Base-by-base conservation (phyloP, 2,329 filamentous ascomycete species). In the Pseudogymnoascus sp. region DNA sequence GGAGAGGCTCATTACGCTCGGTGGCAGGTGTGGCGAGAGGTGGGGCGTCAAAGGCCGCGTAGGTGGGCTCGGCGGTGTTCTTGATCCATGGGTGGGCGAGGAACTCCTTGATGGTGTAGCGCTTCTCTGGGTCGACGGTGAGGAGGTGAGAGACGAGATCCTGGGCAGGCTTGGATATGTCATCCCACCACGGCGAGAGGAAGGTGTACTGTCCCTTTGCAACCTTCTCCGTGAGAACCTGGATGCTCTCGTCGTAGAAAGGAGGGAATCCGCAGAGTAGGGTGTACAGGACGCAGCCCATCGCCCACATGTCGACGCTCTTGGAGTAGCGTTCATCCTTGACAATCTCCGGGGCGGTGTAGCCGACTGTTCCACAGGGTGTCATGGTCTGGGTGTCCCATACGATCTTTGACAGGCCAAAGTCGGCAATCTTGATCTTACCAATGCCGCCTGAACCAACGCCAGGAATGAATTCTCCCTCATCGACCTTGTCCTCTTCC, bases 311-410 rank as follows among this genome's bases (percentile, higher is more conserved):
- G 73, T 99, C 95, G 53, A 99, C 95, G 61, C 91, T 96, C 81
- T 98, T 99, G 38, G 93, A 98, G 76, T 99, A 99, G 22, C 93
- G 87, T 78, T 99, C 95, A 76, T 99, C 95, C 78, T 98, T 98
- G 74, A 99, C 95, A 66, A 99, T 99, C 74, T 99, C 95, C 6
- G 95, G 95, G 3, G 95, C 95, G 3, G 95, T 98, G 78, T 99
- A 99, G 46, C 95, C 95, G 63, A 98, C 95, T 0, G 95, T 99
- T 64, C 95, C 95, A 75, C 95, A 99, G n/a, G 95, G 95, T 2
- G 95, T 99, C 91, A 97, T 98, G 8, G 95, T 99, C 73, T 96
- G 90, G 69, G 87, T 95, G 71, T 98, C 95, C 95, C 95, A 99
- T 14, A 99, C 91, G 68, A 99, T 90, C 78, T 99, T 99, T 67